These are phyloP conservation scores for Taphrina sp. DNA, from an alignment of 1,139 yeast genomes.

Conservation along the genomic window DNA sequence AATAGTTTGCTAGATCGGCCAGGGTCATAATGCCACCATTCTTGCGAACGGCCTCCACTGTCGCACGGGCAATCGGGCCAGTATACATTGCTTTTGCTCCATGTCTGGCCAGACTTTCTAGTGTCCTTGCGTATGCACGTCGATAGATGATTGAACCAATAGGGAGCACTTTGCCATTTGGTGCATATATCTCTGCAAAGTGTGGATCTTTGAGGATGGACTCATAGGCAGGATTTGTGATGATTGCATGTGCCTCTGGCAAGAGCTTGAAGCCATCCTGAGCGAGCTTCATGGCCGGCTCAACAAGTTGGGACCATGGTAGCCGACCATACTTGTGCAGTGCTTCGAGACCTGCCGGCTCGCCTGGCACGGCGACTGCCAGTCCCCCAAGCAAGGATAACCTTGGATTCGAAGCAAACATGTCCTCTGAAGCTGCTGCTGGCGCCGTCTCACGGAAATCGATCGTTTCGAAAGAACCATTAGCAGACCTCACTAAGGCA, in stretches of 20 bases:
- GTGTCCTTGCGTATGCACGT: constrained; percentile 62
- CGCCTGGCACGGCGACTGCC: constrained; percentile 87
- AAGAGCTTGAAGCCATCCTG: constrained; percentile 59
- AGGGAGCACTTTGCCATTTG: constrained; percentile 45
- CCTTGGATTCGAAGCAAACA: constrained; percentile 56
- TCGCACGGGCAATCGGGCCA: constrained; percentile 62
- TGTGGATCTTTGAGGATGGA: constrained; percentile 40
- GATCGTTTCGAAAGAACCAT: constrained; percentile 48
- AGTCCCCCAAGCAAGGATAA: constrained; percentile 73
- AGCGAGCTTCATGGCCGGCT: constrained; percentile 71
- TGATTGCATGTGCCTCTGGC: constrained; percentile 43
- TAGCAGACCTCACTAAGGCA: constrained; percentile 31
- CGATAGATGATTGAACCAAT: constrained; percentile 63
- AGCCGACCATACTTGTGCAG: constrained; percentile 64
- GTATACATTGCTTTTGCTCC: constrained; percentile 76
- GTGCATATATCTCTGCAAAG: constrained; percentile 28
- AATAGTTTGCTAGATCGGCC: constrained; percentile 64
- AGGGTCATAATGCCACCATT: constrained; percentile 62
- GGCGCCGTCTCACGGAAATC: constrained; percentile 94
- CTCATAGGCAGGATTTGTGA: constrained; percentile 47
- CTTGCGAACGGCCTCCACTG: constrained; percentile 50
- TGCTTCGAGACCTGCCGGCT: constrained; percentile 70
- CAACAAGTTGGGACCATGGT: constrained; percentile 68
- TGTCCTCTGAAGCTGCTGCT: constrained; percentile 55
- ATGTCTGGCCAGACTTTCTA: constrained; percentile 64